These are phyloP conservation scores for Xylaria digitata DNA, from an alignment of 2,329 filamentous ascomycete genomes.

Conservation along the genomic window DNA sequence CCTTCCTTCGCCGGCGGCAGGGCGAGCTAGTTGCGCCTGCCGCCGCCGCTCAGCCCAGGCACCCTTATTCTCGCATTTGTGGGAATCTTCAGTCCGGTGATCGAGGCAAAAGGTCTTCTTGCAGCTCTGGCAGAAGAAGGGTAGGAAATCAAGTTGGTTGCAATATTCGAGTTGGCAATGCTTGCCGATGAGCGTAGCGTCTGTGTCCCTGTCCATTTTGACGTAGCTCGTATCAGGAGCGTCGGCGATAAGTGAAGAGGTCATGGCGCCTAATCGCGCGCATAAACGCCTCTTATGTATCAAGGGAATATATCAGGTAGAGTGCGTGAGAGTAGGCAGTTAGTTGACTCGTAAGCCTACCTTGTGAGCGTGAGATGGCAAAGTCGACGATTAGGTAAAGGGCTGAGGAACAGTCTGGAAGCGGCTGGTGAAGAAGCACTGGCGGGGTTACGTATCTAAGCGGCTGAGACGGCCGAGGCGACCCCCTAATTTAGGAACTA, in stretches of 20 bases:
- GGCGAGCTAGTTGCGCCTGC: constrained; percentile 63
- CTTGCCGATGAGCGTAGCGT: constrained; percentile 85
- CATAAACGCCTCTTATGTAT: constrained; percentile 33
- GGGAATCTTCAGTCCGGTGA: constrained; percentile 86
- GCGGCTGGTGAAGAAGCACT: constrained; percentile 29
- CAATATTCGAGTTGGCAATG: constrained; percentile 95
- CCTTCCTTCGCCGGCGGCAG: constrained; percentile 65
- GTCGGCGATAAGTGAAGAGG: constrained; percentile 59
- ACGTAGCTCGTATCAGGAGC: constrained; percentile 69
- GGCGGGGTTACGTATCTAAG: too few species aligned
- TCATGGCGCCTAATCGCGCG: constrained; percentile 56
- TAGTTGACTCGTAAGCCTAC: constrained; percentile 43
- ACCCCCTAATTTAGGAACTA: too few species aligned
- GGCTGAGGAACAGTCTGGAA: constrained; percentile 45
- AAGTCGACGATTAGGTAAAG: constrained; percentile 42
- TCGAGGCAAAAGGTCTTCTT: constrained; percentile 88
- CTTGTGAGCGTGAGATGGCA: constrained; percentile 37
- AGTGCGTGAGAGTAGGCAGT: constrained; percentile 38
- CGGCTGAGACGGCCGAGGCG: too few species aligned
- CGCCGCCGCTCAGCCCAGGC: constrained; percentile 71
- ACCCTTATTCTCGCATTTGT: constrained; percentile 72
- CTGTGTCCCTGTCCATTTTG: constrained; percentile 76
- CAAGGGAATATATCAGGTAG: not conserved
- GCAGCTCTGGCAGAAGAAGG: constrained; percentile 93
- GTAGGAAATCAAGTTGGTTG: constrained; percentile 94